Base-by-base conservation (phyloP, 345 rosid genomes). In the Hypericum androsaemum region DNA sequence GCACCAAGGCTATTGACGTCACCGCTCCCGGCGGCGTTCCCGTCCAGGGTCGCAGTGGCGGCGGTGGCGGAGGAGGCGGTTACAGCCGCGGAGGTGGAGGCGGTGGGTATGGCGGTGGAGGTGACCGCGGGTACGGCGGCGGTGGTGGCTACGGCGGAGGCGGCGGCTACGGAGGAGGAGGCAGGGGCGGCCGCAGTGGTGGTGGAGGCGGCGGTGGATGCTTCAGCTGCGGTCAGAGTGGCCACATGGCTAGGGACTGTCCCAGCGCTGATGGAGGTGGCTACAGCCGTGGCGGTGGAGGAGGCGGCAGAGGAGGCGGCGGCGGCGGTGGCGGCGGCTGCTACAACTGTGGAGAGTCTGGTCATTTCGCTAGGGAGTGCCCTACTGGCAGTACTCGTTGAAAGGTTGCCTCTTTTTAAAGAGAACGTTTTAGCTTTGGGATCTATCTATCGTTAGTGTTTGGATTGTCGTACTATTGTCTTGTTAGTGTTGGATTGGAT, bases 351-450 rank as follows among this genome's bases (percentile, higher is more conserved):
- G 97, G 97, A 0, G 84, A 60, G 47, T 66, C 88, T 0, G 97
- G 97, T 0, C 97, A 89, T 63, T 89, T 86, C 32, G 82, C 97
- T 0, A 64, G 97, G 68, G 97, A 89, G 11, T 89, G 97, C 48
- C 80, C 92, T 0, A 82, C 80, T 51, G 67, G 69, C 13, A 71
- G 54, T 2, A 41, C 41, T 10, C 41, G 80, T 5, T 82, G 84
- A 43, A 78, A 64, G 69, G 37, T 6, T 42, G 9, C n/a, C 39
- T 43, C 37, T 17, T 9, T 56, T 60, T 7, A 39, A 52, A 22
- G 32, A 22, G 32, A 22, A 4, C 32, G 1, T 22, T 22, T 22
- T 22, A 22, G 32, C 32, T 22, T 22, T 22, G 32, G 32, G 32
- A 22, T 22, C 32, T 22, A 4, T 22, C 32, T 22, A 22, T 22